These are phyloP conservation scores for Phytophthora hybrid DNA, from an alignment of 352 stramenopile species.

Conservation along the genomic window DNA sequence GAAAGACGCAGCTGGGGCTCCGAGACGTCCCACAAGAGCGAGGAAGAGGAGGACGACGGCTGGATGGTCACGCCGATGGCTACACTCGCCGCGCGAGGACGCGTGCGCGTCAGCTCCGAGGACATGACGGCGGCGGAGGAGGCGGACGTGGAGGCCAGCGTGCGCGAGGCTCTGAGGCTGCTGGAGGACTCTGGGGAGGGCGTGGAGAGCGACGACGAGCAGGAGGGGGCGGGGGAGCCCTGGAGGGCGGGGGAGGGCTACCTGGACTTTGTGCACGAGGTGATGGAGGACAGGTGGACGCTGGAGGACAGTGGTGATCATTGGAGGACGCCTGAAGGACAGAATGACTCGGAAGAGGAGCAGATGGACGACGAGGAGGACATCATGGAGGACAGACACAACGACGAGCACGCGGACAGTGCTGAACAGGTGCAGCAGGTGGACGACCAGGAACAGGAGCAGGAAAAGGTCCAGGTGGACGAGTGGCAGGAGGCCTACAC, in stretches of 20 bases:
- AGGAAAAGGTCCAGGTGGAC: slow-evolving; percentile 37
- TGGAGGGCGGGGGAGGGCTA: slow-evolving; percentile 23
- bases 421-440: slow-evolving; percentile 11
- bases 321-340: slow-evolving; percentile 19
- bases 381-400: neutral
- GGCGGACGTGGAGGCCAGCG: slow-evolving; percentile 58
- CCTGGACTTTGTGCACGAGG: slow-evolving; percentile 64
- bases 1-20: slow-evolving; percentile 25
- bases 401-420: neutral
- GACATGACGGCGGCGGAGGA: slow-evolving; percentile 35
- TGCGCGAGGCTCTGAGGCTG: slow-evolving; percentile 59
- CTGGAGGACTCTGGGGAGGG: slow-evolving; percentile 46
- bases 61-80: slow-evolving; percentile 44
- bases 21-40: slow-evolving; percentile 30
- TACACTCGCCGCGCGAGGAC: slow-evolving; percentile 20
- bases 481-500: slow-evolving; percentile 89
- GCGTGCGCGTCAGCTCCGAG: slow-evolving; percentile 6
- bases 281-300: slow-evolving; percentile 50
- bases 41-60: slow-evolving; percentile 43
- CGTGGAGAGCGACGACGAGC: slow-evolving; percentile 30
- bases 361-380: slow-evolving; percentile 18
- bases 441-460: slow-evolving; percentile 19
- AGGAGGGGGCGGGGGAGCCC: slow-evolving; percentile 4
- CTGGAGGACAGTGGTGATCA: slow-evolving; percentile 25
- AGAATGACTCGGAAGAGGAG: slow-evolving; percentile 18